These are phyloP conservation scores for Pseudognaphalium luteoalbum DNA, from an alignment of 129 eudicot species.

Conservation along the genomic window DNA sequence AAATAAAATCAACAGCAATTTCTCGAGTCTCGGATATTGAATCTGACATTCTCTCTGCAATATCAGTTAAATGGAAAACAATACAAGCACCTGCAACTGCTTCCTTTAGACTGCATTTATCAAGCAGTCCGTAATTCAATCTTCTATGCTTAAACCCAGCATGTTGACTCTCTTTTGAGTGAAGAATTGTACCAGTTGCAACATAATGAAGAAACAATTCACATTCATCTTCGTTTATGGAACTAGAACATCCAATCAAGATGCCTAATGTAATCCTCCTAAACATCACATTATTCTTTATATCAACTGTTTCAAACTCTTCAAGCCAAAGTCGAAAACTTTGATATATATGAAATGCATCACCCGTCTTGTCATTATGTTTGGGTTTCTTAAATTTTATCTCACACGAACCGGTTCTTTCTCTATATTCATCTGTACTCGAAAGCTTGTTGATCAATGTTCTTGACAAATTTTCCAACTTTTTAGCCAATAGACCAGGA, in stretches of 20 bases:
- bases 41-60: constrained; percentile 49
- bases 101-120: constrained; percentile 40
- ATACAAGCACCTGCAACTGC: constrained; percentile 57
- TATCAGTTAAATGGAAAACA: constrained; percentile 59
- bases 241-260: constrained; percentile 43
- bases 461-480: constrained; percentile 44
- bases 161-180: constrained; percentile 27
- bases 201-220: constrained; percentile 68
- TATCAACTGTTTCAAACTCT: constrained; percentile 38
- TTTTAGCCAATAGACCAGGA: constrained; percentile 36
- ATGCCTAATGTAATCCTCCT: constrained; percentile 65
- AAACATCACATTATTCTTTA: constrained; percentile 39
- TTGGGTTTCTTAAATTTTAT: constrained; percentile 32
- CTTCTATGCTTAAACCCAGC: constrained; percentile 35
- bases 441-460: constrained; percentile 32
- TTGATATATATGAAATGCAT: constrained; percentile 5
- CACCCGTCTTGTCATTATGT: constrained; percentile 17
- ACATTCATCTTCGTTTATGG: constrained; percentile 46
- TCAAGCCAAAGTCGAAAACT: constrained; percentile 51
- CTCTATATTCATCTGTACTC: constrained; percentile 26
- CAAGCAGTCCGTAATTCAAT: constrained; percentile 29
- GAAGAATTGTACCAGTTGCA: constrained; percentile 54
- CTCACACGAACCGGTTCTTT: neutral
- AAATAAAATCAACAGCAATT: constrained; percentile 41
- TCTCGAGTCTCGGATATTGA: constrained; percentile 50